Conservation (phyloP, 2,329 filamentous ascomycete species). For the Fusarium chuoi region DNA sequence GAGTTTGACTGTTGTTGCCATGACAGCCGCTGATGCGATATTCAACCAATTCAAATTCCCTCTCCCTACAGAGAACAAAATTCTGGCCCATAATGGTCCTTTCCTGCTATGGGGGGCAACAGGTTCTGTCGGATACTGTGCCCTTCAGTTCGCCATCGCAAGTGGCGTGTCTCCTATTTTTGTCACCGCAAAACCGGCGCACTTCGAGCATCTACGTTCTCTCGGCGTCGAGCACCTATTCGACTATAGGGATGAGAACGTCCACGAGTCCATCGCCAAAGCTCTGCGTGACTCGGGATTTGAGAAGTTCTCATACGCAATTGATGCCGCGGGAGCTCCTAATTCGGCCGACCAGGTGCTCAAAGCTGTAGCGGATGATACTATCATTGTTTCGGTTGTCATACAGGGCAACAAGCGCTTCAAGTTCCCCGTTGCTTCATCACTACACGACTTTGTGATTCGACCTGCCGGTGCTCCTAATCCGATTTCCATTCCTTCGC, state of each 20-base stretch:
- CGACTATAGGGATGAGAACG: neutral
- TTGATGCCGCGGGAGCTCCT: neutral
- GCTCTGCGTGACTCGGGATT: too few relatives aligned
- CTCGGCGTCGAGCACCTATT: neutral
- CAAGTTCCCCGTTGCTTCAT: neutral
- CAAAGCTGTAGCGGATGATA: fast-evolving
- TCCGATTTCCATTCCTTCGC: neutral
- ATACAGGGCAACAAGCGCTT: neutral
- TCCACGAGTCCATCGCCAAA: neutral
- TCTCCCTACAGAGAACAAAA: fast-evolving
- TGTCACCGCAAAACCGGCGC: neutral
- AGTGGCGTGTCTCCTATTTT: neutral
- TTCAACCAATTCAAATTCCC: neutral
- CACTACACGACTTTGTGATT: neutral
- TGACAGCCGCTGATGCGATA: neutral
- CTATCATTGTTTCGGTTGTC: neutral
- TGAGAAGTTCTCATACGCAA: neutral
- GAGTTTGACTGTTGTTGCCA: neutral
- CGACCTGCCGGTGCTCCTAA: neutral
- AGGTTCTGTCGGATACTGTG: neutral
- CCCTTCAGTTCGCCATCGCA: neutral
- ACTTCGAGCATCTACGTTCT: neutral
- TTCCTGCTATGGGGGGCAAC: neutral
- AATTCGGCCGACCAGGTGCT: neutral
- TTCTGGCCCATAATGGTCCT: fast-evolving